These are phyloP conservation scores for Oehlia diaphana DNA, from an alignment of 192 early-diverging fungal genomes.

Conservation along the genomic window DNA sequence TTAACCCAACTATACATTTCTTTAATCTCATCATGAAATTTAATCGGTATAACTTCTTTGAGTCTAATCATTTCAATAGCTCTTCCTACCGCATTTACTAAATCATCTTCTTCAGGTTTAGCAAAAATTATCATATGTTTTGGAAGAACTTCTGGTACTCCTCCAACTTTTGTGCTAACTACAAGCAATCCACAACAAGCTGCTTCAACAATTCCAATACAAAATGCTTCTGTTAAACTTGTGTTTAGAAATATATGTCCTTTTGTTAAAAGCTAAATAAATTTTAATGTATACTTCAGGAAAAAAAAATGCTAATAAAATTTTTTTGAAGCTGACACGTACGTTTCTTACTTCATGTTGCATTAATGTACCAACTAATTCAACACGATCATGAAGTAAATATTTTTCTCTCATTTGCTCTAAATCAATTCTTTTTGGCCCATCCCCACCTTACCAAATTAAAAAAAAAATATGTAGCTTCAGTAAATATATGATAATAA, in stretches of 20 bases:
- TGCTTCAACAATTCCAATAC: slow-evolving; percentile 98
- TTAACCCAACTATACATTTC: slow-evolving; percentile 98
- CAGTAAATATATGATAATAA: too few species aligned
- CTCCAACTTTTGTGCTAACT: slow-evolving; percentile 94
- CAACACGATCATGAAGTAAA: slow-evolving; percentile 89
- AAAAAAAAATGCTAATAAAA: neutral
- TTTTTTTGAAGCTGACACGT: neutral
- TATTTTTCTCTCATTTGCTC: slow-evolving; percentile 97
- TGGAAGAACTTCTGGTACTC: slow-evolving; percentile 95
- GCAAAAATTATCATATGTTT: slow-evolving; percentile 91
- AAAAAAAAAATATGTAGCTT: too few species aligned
- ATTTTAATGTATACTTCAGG: neutral
- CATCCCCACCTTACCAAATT: slow-evolving; percentile 74
- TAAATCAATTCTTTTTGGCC: slow-evolving; percentile 92
- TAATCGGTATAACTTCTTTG: slow-evolving; percentile 61
- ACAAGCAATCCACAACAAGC: slow-evolving; percentile 92
- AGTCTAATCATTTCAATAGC: slow-evolving; percentile 72
- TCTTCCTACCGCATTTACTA: slow-evolving; percentile 67
- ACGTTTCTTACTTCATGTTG: slow-evolving; percentile 85
- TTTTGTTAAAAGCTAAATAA: slow-evolving; percentile 61
- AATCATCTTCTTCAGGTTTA: slow-evolving; percentile 78
- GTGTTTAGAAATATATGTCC: slow-evolving; percentile 98
- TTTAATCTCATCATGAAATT: slow-evolving; percentile 80
- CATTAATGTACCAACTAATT: slow-evolving; percentile 80
- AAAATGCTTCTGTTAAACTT: slow-evolving; percentile 97